phyloP scores from a whole-genome alignment of 2,329 filamentous ascomycete species.

The Botrytis porri region DNA sequence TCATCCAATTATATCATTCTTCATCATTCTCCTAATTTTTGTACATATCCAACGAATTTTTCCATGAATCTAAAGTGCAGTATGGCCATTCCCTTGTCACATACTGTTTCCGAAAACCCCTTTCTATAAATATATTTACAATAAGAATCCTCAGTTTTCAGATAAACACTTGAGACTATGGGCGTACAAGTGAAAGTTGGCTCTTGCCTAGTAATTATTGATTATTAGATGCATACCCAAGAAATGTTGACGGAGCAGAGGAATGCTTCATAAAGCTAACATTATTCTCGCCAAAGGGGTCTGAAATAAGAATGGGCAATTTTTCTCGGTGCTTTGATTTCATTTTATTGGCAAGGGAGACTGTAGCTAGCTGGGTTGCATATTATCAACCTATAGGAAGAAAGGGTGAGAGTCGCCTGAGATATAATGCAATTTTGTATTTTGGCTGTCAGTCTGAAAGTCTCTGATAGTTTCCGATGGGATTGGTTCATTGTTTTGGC shows the following conservation, averaged over 20 bases:
- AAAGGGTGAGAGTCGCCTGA: neutral
- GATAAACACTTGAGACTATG: neutral
- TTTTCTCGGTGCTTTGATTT: neutral
- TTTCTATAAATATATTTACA: neutral
- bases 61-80: neutral
- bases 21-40: neutral
- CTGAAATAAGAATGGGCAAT: neutral
- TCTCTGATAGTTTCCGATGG: neutral
- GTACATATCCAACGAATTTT: neutral
- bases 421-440: neutral
- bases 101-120: neutral
- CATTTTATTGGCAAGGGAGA: neutral
- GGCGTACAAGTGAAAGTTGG: too few species aligned
- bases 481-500: neutral
- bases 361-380: neutral
- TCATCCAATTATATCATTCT: neutral
- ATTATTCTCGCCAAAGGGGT: neutral
- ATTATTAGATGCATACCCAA: neutral
- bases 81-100: neutral
- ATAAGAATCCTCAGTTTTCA: neutral
- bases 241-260: neutral
- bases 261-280: neutral
- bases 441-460: neutral
- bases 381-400: neutral
- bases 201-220: neutral